Evolutionary conservation across 2,329 filamentous ascomycete species (phyloP).

Genomic region (Fusarium sp.): DNA sequence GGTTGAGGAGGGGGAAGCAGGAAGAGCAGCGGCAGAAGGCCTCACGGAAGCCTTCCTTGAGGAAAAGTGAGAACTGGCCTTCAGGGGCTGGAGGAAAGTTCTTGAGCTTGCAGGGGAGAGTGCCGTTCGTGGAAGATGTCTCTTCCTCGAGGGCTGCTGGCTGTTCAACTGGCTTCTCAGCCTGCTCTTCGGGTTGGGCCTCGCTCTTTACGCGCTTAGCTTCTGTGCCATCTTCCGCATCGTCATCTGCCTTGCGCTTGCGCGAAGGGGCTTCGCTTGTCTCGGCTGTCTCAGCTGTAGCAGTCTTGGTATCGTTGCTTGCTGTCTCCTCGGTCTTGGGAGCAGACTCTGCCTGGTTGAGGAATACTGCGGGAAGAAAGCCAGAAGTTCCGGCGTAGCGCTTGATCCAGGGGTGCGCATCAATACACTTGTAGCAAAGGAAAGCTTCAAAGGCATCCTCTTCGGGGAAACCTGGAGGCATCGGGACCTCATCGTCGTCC

Average conservation of each 20-base stretch:
- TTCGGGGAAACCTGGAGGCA: constrained; percentile 86
- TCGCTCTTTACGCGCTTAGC: constrained; percentile 67
- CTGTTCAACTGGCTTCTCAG: background rate
- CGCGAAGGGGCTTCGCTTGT: constrained; percentile 51
- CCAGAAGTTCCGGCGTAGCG: constrained; percentile 83
- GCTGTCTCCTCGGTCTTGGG: constrained; percentile 1
- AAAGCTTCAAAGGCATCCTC: constrained; percentile 93
- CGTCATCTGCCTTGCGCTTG: constrained; percentile 76
- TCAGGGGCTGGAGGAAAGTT: constrained; percentile 67
- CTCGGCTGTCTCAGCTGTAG: background rate
- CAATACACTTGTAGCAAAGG: constrained; percentile 93
- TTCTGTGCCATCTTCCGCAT: constrained; percentile 52
- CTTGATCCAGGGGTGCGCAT: constrained; percentile 92
- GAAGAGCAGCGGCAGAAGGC: constrained; percentile 83
- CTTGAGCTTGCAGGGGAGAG: constrained; percentile 67
- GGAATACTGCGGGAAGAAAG: constrained; percentile 80
- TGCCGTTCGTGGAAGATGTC: constrained; percentile 20
- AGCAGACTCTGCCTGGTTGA: constrained; percentile 37
- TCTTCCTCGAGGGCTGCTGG: constrained; percentile 21
- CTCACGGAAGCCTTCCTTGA: constrained; percentile 82
- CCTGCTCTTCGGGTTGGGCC: constrained; percentile 7
- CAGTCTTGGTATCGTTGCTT: background rate
- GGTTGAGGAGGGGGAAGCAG: constrained; percentile 81
- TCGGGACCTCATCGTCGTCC: constrained; percentile 72
- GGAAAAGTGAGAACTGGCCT: constrained; percentile 82